Evolutionary conservation across 805 yeast species (phyloP).

Genomic region (Starmera dryadoides): DNA sequence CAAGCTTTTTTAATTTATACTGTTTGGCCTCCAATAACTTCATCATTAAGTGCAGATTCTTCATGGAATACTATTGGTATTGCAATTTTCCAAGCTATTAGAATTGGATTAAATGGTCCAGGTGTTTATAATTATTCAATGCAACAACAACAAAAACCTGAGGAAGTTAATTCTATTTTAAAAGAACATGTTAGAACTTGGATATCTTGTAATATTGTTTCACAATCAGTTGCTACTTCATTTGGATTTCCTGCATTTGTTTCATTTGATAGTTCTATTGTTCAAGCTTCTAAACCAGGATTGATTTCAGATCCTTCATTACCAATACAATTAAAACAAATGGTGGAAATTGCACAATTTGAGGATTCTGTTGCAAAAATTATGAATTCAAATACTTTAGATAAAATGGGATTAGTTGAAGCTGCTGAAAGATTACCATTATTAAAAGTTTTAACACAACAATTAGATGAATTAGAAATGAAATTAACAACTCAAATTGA

Average conservation of each 20-base stretch:
- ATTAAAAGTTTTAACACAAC: constrained; percentile 59
- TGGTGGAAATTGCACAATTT: constrained; percentile 77
- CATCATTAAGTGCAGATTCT: constrained; percentile 91
- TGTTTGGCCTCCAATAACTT: constrained; percentile 93
- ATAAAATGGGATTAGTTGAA: constrained; percentile 57
- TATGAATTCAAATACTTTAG: constrained; percentile 61
- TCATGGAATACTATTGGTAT: constrained; percentile 94
- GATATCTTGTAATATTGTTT: constrained; percentile 87
- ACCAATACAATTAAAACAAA: constrained; percentile 43
- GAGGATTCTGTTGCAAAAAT: constrained; percentile 82
- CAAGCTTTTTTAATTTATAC: constrained; percentile 88
- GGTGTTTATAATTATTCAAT: constrained; percentile 40
- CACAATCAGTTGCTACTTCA: constrained; percentile 84
- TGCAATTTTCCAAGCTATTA: constrained; percentile 86
- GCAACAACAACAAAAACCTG: constrained; percentile 28
- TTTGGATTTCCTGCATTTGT: constrained; percentile 95
- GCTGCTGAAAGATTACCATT: constrained; percentile 70
- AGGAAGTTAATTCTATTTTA: constrained; percentile 27
- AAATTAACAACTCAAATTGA: constrained; percentile 35
- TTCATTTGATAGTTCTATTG: constrained; percentile 67
- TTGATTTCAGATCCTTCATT: constrained; percentile 20
- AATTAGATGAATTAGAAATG: constrained; percentile 71
- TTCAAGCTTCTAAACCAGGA: constrained; percentile 44
- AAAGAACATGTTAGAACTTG: constrained; percentile 85
- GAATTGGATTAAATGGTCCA: constrained; percentile 86